Conservation (phyloP, 2,329 filamentous ascomycete genomes). For the Colletotrichum echinochloae region DNA sequence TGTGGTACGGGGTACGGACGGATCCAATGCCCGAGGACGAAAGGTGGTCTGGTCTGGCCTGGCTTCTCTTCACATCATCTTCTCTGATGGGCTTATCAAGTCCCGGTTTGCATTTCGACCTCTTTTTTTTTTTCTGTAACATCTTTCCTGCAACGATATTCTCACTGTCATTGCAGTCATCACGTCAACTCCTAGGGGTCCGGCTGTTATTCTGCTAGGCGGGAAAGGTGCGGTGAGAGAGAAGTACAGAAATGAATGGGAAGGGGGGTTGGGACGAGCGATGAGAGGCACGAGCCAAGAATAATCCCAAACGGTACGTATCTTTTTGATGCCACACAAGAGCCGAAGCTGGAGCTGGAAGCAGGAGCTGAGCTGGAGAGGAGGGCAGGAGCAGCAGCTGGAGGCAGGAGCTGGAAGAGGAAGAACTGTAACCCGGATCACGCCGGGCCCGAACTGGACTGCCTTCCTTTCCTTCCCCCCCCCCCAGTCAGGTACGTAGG, state of each 20-base stretch:
- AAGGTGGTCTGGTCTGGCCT: background rate
- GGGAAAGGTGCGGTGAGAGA: constrained; percentile 35
- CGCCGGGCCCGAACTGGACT: too few relatives aligned
- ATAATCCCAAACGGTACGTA: constrained; percentile 7
- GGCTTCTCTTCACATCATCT: background rate
- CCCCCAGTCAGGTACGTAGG: too few relatives aligned
- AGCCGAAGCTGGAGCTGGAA: background rate
- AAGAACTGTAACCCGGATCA: background rate
- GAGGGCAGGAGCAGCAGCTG: background rate
- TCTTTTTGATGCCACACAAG: background rate
- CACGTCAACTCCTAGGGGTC: constrained; percentile 1
- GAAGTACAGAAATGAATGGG: too few relatives aligned
- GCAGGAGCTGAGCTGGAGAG: background rate
- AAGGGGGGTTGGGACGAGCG: constrained; percentile 34
- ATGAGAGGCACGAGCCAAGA: constrained; percentile 7
- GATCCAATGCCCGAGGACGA: background rate
- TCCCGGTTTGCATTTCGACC: background rate
- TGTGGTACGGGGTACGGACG: background rate
- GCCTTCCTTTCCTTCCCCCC: too few relatives aligned
- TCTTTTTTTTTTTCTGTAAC: background rate
- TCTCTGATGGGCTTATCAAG: too few relatives aligned
- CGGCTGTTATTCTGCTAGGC: constrained; percentile 17
- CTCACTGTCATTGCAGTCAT: constrained; percentile 2
- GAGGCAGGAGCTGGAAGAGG: background rate
- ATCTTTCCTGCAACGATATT: background rate